Percentiles rank a stretch among this genome's conserved stretches.
Conservation (phyloP, 1,139 yeast genomes). For the Candida gigantensis region DNA sequence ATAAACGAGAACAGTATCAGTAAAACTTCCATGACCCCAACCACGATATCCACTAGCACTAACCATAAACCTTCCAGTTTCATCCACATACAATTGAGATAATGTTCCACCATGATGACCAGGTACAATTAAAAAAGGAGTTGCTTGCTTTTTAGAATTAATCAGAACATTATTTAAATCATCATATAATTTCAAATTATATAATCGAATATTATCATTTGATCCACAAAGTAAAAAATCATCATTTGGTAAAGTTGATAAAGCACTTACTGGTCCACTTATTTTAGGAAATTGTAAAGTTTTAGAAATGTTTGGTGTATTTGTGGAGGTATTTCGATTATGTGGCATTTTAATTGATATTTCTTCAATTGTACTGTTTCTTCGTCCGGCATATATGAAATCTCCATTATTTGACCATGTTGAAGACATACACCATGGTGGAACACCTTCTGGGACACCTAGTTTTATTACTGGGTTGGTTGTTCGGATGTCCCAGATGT, state of each 20-base stretch:
- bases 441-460: constrained; percentile 64
- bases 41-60: constrained; percentile 96
- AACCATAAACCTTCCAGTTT: constrained; percentile 82
- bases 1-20: constrained; percentile 79
- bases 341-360: constrained; percentile 69
- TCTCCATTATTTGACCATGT: constrained; percentile 90
- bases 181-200: constrained; percentile 64
- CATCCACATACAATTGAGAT: constrained; percentile 70
- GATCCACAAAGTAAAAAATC: constrained; percentile 85
- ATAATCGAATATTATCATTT: constrained; percentile 82
- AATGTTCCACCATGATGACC: constrained; percentile 63
- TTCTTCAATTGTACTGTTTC: constrained; percentile 88
- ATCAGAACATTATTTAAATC: constrained; percentile 25
- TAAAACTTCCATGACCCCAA: constrained; percentile 78
- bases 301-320: constrained; percentile 53
- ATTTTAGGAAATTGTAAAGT: constrained; percentile 77
- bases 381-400: constrained; percentile 76
- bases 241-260: constrained; percentile 78
- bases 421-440: constrained; percentile 97
- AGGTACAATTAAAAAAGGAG: constrained; percentile 63
- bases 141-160: constrained; percentile 40
- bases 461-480: constrained; percentile 49
- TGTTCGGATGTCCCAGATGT: constrained; percentile 79
- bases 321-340: constrained; percentile 22
- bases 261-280: constrained; percentile 88